Percentiles rank a stretch among this genome's conserved stretches.
Evolutionary conservation across 2,329 filamentous ascomycete species (phyloP).

Genomic region (Aspergillus glaucus): DNA sequence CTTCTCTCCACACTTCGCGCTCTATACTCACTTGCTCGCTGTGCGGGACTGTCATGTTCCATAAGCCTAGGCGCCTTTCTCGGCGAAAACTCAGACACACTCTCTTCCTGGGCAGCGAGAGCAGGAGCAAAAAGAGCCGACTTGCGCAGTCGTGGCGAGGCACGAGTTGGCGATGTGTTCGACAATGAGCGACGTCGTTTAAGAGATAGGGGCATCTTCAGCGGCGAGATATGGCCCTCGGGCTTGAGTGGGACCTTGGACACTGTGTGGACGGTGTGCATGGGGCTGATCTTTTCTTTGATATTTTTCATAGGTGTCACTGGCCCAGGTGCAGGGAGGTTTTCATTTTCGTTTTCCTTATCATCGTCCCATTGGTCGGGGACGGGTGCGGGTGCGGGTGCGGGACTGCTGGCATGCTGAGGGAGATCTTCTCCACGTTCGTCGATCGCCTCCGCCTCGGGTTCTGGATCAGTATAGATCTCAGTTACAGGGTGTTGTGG

Average conservation of each 20-base stretch:
- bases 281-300: conserved; percentile 40
- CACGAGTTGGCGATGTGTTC: conserved; percentile 36
- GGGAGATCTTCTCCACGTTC: conserved; percentile 52
- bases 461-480: conserved; percentile 6
- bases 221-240: conserved; percentile 48
- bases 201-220: conserved; percentile 34
- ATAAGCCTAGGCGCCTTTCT: conserved; percentile 17
- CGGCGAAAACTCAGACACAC: conserved; percentile 19
- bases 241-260: conserved; percentile 71
- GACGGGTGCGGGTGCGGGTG: background rate
- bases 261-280: conserved; percentile 61
- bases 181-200: conserved; percentile 49
- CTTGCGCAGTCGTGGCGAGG: conserved; percentile 24
- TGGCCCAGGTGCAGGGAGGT: conserved; percentile 10
- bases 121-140: conserved; percentile 14
- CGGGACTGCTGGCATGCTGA: conserved; percentile 31
- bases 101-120: conserved; percentile 10
- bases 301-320: conserved; percentile 50
- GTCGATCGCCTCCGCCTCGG: conserved; percentile 4
- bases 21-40: conserved; percentile 10
- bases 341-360: conserved; percentile 22
- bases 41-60: conserved; percentile 15
- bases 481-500: conserved; percentile 11
- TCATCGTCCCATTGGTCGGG: conserved; percentile 37
- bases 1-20: conserved; percentile 7